Conservation (phyloP, 495 filamentous ascomycete genomes). For the Penicillium cinerascens region DNA sequence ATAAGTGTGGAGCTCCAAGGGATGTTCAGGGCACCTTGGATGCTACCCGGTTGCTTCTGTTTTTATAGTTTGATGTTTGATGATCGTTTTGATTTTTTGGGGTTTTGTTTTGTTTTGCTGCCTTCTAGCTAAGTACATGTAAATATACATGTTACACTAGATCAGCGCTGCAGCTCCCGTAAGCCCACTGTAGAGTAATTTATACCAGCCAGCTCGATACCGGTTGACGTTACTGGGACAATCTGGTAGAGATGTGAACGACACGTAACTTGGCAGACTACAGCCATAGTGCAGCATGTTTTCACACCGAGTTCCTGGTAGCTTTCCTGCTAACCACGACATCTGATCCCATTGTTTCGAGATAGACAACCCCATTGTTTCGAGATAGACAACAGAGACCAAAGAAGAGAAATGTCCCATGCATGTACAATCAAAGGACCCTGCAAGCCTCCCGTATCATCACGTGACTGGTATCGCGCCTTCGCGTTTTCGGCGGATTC, state of each 20-base stretch:
- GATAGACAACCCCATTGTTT: no score
- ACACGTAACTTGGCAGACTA: no score
- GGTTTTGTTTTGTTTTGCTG: conserved; percentile 12
- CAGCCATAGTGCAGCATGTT: no score
- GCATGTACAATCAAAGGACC: no score
- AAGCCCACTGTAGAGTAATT: not conserved
- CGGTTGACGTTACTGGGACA: no score
- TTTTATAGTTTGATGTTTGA: conserved; percentile 20
- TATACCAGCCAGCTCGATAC: not conserved
- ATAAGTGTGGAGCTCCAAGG: conserved; percentile 13
- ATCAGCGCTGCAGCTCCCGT: not conserved
- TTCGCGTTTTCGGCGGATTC: conserved; percentile 19
- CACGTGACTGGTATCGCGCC: conserved; percentile 19
- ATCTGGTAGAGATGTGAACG: no score
- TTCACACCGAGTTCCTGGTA: no score
- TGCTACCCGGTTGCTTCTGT: conserved; percentile 25
- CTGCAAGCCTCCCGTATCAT: not conserved
- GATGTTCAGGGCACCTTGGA: conserved; percentile 20
- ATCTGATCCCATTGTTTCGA: no score
- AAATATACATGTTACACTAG: conserved; percentile 34
- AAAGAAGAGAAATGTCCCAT: no score
- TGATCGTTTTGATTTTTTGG: conserved; percentile 13
- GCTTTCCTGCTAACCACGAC: no score
- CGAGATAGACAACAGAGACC: not conserved
- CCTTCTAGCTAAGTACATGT: conserved; percentile 30